Percentiles rank a stretch among this genome's conserved stretches.
These are phyloP conservation scores for Venturia aucupariae DNA, from an alignment of 2,329 filamentous ascomycete species.

Conservation along the genomic window DNA sequence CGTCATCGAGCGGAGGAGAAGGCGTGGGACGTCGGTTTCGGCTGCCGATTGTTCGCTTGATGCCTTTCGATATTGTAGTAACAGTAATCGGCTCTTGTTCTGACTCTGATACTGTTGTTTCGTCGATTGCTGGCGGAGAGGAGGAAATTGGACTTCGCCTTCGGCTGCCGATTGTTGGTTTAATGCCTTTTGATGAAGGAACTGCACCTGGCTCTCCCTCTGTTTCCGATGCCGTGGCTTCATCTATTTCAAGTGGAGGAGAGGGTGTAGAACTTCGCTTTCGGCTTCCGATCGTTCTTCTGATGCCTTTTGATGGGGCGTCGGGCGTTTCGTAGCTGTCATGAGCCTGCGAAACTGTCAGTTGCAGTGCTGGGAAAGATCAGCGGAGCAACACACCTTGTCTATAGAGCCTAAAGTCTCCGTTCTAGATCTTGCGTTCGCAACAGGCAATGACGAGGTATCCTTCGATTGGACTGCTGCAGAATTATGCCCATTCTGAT, in stretches of 20 bases:
- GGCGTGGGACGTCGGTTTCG: neutral
- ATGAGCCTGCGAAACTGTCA: neutral
- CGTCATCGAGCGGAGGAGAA: neutral
- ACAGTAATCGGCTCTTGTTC: neutral
- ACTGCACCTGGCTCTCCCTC: neutral
- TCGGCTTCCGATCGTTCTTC: neutral
- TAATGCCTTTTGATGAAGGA: neutral
- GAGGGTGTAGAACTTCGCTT: neutral
- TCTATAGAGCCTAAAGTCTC: neutral
- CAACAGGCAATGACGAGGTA: neutral
- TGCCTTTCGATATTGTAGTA: neutral
- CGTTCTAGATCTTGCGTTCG: neutral
- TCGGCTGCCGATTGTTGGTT: neutral
- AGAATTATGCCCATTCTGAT: neutral
- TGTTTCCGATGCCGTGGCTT: neutral
- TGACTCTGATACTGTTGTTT: neutral
- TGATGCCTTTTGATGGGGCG: neutral
- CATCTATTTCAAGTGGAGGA: neutral
- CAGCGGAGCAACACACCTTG: neutral
- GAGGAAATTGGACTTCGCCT: neutral
- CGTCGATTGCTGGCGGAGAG: neutral
- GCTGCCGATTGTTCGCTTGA: constrained; percentile 1
- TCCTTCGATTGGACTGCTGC: neutral
- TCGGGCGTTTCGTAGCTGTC: neutral
- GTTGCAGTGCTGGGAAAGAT: neutral